Evolutionary conservation across 2,329 filamentous ascomycete genomes (phyloP), one percentile per base, ranked within the genome.

Genomic region (Scedosporium aurantiacum): DNA sequence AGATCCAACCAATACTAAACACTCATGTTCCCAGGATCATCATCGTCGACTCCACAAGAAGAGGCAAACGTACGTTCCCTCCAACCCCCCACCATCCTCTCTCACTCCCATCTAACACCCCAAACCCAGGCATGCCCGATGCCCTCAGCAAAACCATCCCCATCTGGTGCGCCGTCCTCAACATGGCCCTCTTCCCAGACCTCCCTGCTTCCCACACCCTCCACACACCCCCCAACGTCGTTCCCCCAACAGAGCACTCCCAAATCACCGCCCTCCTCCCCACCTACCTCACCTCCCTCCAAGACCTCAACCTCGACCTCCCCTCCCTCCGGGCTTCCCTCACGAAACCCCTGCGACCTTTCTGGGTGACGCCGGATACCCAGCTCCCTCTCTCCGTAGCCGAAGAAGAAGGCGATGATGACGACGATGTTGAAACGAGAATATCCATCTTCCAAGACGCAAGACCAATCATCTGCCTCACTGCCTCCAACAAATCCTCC

Each of bases 101-200:
- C 47, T 12, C 12, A 32, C 58, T 28, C 8, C 32, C 32, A 37
- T 37, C 32, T 37, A 37, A 37, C 32, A 12, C 8, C 10, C 10
- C 32, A 4, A 10, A 12, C 55, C 18, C 65, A 88, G 86, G 83
- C 67, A 96, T 97, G 86, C 93, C 94, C 0, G 94, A 99, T 75
- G 92, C 94, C 16, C 80, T 99, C 18, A 91, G 89, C 67, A 97
- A 96, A 73, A 97, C 94, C 0, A 80, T 97, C 27, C 93, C 94
- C 1, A 89, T 96, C 64, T 99, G 94, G 94, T 92, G 89, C 73
- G 84, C 87, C 64, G 90, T 97, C 18, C 74, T 97, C 67, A 97
- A 97, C 73, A 79, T 82, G 56, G 78, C 85, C 2, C 76, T 97
- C 4, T 96, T 96, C 70, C 87, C 89, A 0, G 74, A 78, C 21